Conservation (phyloP, 1,284 basidiomycete species). For the Tylopilus sp. region DNA sequence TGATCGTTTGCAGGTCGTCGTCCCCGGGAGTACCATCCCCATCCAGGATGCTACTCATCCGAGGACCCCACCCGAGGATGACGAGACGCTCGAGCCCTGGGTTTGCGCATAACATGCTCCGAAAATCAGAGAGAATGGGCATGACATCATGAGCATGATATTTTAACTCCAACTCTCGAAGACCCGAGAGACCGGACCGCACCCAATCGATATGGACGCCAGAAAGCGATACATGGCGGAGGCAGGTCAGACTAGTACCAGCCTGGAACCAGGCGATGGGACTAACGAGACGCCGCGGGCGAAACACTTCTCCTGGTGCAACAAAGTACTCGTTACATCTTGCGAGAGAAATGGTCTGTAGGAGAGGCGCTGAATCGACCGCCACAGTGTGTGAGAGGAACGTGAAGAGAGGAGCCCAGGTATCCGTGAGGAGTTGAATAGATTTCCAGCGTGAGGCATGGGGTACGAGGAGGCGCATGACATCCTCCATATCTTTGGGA, state of each 20-base stretch:
- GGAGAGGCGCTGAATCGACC: slow-evolving; percentile 44
- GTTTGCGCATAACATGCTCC: slow-evolving; percentile 51
- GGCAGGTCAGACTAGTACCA: slow-evolving; percentile 31
- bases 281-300: slow-evolving; percentile 49
- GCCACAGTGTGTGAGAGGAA: slow-evolving; percentile 55
- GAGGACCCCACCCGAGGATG: slow-evolving; percentile 63
- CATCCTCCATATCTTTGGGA: slow-evolving; percentile 52
- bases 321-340: slow-evolving; percentile 68
- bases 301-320: slow-evolving; percentile 52
- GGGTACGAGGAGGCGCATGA: slow-evolving; percentile 56
- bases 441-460: slow-evolving; percentile 58
- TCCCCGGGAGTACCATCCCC: not conserved
- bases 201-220: slow-evolving; percentile 68
- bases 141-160: slow-evolving; percentile 64
- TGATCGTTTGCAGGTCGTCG: slow-evolving; percentile 30
- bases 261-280: slow-evolving; percentile 58
- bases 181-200: slow-evolving; percentile 47
- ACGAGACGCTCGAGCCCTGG: slow-evolving; percentile 52
- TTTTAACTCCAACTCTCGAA: slow-evolving; percentile 60
- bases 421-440: slow-evolving; percentile 63
- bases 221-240: slow-evolving; percentile 56
- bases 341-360: slow-evolving; percentile 56
- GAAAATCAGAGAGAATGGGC: slow-evolving; percentile 59
- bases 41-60: too few relatives aligned
- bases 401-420: slow-evolving; percentile 64